phyloP scores from a whole-genome alignment of 495 filamentous ascomycete genomes.

The Xylaria sp. region DNA sequence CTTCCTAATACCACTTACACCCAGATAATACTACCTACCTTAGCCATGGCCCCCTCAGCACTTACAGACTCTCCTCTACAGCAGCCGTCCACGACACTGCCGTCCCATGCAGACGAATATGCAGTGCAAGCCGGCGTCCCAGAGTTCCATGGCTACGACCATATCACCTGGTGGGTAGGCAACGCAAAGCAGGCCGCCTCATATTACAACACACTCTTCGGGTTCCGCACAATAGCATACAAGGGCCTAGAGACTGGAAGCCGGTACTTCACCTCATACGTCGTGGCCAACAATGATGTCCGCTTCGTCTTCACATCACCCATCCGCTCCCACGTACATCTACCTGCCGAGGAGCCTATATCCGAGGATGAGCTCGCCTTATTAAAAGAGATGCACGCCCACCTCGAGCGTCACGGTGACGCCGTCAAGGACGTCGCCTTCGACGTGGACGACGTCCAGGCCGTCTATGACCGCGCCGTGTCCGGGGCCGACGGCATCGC shows the following conservation, averaged over 20 bases:
- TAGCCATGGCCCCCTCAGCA: constrained; percentile 75
- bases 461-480: constrained; percentile 74
- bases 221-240: constrained; percentile 82
- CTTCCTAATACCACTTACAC: constrained; percentile 20
- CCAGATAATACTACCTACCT: constrained; percentile 25
- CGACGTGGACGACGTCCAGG: constrained; percentile 83
- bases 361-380: constrained; percentile 59
- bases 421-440: constrained; percentile 92
- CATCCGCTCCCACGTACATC: constrained; percentile 65
- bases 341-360: constrained; percentile 58
- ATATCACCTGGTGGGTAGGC: constrained; percentile 91
- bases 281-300: constrained; percentile 77
- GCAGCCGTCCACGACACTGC: constrained; percentile 49
- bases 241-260: constrained; percentile 85
- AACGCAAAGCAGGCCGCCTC: constrained; percentile 93
- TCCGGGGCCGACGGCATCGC: constrained; percentile 63
- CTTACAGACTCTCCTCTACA: constrained; percentile 61
- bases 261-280: constrained; percentile 76
- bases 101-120: constrained; percentile 48
- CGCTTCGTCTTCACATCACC: constrained; percentile 87
- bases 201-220: constrained; percentile 85
- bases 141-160: constrained; percentile 83
- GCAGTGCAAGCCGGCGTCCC: constrained; percentile 52
- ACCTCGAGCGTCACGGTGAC: constrained; percentile 84
- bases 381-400: constrained; percentile 73